Conservation (phyloP, 2,329 filamentous ascomycete genomes). For the Phaeosphaeriaceae sp. region DNA sequence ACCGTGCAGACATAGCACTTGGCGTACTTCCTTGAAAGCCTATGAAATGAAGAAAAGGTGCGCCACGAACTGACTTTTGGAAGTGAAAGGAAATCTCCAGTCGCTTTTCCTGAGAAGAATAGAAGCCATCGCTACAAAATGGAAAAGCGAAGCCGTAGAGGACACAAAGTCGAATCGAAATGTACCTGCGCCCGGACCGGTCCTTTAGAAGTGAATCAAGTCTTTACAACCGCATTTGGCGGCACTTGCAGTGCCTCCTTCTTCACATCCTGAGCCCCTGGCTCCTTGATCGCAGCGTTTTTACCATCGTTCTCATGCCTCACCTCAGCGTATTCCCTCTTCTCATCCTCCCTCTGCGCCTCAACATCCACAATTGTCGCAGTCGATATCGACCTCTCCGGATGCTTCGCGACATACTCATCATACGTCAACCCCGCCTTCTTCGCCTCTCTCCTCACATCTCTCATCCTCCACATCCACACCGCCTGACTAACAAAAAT, state of each 20-base stretch:
- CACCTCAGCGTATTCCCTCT: neutral
- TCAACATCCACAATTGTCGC: conserved; percentile 10
- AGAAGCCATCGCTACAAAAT: neutral
- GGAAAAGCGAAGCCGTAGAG: neutral
- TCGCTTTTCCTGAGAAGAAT: neutral
- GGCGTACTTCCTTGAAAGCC: neutral
- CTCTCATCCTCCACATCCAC: conserved; percentile 64
- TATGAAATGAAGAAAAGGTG: neutral
- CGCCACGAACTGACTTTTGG: neutral
- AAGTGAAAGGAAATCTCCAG: neutral
- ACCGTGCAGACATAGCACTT: neutral
- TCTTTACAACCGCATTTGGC: neutral
- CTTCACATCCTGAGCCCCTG: neutral
- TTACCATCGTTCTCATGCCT: neutral
- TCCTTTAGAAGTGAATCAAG: neutral
- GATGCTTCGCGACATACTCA: conserved; percentile 3
- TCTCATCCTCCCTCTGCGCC: neutral
- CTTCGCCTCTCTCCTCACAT: conserved; percentile 61
- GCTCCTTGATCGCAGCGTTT: neutral
- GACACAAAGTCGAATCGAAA: neutral
- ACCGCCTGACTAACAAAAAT: conserved; percentile 67
- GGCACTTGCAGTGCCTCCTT: neutral
- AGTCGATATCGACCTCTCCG: conserved; percentile 5
- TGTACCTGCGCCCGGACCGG: neutral
- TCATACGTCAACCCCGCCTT: conserved; percentile 60